Conservation (phyloP, 257 asterid genomes). For the Primulina eburnea region DNA sequence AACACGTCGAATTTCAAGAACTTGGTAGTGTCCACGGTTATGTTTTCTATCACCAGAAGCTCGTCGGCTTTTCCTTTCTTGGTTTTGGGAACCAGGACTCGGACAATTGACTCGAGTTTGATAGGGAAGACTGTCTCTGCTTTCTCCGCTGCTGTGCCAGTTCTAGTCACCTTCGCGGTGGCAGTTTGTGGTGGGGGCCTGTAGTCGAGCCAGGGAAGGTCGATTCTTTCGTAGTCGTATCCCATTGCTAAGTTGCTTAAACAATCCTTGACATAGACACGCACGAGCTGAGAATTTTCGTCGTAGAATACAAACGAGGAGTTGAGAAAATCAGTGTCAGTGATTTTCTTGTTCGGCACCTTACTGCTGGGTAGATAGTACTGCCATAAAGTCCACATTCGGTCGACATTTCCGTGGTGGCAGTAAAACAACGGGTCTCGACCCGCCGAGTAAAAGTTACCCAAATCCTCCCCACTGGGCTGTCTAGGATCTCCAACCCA, state of each 20-base stretch:
- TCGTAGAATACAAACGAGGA: constrained; percentile 38
- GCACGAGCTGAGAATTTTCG: constrained; percentile 29
- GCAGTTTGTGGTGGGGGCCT: constrained; percentile 20
- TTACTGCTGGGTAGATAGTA: background rate
- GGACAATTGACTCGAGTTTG: constrained; percentile 4
- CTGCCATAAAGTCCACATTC: constrained; percentile 41
- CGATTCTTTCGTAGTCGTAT: constrained; percentile 22
- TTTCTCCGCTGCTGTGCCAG: background rate
- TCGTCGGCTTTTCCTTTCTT: constrained; percentile 23
- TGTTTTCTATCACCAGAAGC: constrained; percentile 21
- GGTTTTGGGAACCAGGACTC: constrained; percentile 22
- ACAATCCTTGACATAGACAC: constrained; percentile 28
- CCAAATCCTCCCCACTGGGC: background rate
- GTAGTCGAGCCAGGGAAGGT: constrained; percentile 29
- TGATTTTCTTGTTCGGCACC: background rate
- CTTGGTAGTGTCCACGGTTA: constrained; percentile 2
- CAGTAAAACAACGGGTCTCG: constrained; percentile 21
- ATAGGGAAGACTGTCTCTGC: constrained; percentile 14
- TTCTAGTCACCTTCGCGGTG: background rate
- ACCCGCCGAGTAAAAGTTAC: background rate
- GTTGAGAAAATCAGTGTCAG: constrained; percentile 32
- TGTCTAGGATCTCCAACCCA: background rate
- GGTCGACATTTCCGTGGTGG: constrained; percentile 35
- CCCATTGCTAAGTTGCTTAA: constrained; percentile 27
- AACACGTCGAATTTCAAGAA: constrained; percentile 36